A percentile compares a stretch with the other conserved stretches of the same genome.
Evolutionary conservation across 192 early-diverging fungal genomes (phyloP).

Genomic region (Geranomyces michiganensis): DNA sequence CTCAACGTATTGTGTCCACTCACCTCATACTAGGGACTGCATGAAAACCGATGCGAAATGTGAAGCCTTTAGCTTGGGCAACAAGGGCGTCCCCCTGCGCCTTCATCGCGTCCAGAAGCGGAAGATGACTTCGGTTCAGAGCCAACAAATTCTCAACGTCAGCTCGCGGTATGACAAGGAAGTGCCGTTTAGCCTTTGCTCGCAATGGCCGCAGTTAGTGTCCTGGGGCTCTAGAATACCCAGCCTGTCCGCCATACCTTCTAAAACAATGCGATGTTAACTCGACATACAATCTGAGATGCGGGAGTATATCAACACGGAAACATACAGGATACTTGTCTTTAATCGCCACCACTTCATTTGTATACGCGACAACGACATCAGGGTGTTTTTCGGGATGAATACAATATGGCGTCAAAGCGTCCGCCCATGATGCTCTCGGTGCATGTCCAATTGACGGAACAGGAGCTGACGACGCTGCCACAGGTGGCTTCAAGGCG

Average conservation of each 20-base stretch:
- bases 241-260: no score
- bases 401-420: slow-evolving; percentile 44
- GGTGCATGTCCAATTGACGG: background rate
- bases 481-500: background rate
- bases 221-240: no score
- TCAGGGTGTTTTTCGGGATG: slow-evolving; percentile 44
- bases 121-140: slow-evolving; percentile 36
- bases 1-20: background rate
- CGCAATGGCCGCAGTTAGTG: no score
- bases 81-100: slow-evolving; percentile 37
- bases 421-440: slow-evolving; percentile 32
- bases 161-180: slow-evolving; percentile 57
- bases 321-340: slow-evolving; percentile 60
- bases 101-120: slow-evolving; percentile 39
- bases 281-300: background rate
- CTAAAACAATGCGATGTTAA: background rate
- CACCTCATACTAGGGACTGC: slow-evolving; percentile 60
- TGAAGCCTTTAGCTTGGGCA: slow-evolving; percentile 4
- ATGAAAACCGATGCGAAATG: slow-evolving; percentile 66
- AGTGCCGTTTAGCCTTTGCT: slow-evolving; percentile 38
- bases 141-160: slow-evolving; percentile 42
- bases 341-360: slow-evolving; percentile 48
- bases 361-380: slow-evolving; percentile 45
- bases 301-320: no score
- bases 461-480: background rate